These are phyloP conservation scores for Penicillium cosmopolitanum DNA, from an alignment of 495 filamentous ascomycete genomes.

Conservation along the genomic window DNA sequence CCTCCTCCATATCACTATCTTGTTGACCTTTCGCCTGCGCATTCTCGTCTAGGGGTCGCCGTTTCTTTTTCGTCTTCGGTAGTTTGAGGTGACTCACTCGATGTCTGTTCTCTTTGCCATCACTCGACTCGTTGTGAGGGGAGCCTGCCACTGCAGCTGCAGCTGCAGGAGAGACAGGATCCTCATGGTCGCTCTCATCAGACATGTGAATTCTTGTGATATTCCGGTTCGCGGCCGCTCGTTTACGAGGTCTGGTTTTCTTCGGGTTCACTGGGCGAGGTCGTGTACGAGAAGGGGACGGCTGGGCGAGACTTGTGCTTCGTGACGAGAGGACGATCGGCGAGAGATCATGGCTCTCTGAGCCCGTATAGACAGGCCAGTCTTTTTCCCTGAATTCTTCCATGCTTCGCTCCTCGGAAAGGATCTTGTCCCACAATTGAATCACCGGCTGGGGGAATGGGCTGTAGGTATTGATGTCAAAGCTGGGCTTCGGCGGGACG, in stretches of 20 bases:
- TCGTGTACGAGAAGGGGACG: background rate
- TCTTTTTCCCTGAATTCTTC: conserved; percentile 22
- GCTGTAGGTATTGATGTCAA: conserved; percentile 25
- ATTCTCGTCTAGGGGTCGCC: background rate
- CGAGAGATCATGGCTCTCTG: background rate
- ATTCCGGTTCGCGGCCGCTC: conserved; percentile 3
- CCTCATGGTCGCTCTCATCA: background rate
- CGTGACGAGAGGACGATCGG: background rate
- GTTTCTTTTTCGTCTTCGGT: background rate
- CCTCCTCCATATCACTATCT: background rate
- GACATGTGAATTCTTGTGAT: conserved; percentile 8
- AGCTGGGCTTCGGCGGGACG: conserved; percentile 24
- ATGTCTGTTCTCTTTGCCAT: background rate
- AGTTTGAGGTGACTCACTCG: background rate
- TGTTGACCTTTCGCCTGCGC: background rate
- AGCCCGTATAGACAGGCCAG: background rate
- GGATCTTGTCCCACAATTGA: conserved; percentile 22
- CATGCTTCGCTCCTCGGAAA: conserved; percentile 31
- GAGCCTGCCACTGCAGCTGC: background rate
- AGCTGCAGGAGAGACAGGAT: background rate
- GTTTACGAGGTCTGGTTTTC: background rate
- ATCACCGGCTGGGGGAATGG: conserved; percentile 7
- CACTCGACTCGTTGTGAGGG: background rate
- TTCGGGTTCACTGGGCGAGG: background rate
- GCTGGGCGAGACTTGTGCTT: background rate